These are phyloP conservation scores for Lathyrus aphaca DNA, from an alignment of 306 rosid species.

Conservation along the genomic window DNA sequence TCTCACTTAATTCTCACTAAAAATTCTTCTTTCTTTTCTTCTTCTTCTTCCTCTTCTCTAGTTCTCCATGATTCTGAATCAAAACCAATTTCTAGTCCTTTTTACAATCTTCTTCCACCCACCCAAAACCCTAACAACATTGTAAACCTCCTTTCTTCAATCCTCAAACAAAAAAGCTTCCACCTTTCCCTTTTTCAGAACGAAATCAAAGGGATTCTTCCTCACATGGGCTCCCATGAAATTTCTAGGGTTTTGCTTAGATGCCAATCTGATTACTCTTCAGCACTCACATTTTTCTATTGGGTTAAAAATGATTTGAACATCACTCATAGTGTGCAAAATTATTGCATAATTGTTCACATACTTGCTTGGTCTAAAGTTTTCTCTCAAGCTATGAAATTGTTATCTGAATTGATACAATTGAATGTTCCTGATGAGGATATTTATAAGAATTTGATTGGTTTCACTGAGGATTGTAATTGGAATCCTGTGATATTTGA, in stretches of 20 bases:
- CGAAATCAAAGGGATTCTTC: conserved; percentile 60
- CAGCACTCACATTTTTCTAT: conserved; percentile 69
- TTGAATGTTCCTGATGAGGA: conserved; percentile 46
- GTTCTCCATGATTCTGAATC: conserved; percentile 50
- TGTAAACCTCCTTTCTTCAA: conserved; percentile 65
- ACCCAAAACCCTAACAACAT: conserved; percentile 79
- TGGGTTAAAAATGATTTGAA: conserved; percentile 75
- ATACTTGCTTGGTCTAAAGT: conserved; percentile 66
- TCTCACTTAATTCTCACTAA: conserved; percentile 8
- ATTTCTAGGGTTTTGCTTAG: conserved; percentile 80
- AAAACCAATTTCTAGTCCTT: conserved; percentile 58
- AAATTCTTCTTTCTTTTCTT: conserved; percentile 41
- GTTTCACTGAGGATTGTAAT: conserved; percentile 68
- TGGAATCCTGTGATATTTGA: conserved; percentile 78
- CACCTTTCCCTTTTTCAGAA: conserved; percentile 54
- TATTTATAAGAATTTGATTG: conserved; percentile 53
- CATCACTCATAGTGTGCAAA: conserved; percentile 52
- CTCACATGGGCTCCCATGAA: conserved; percentile 64
- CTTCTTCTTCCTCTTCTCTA: conserved; percentile 50
- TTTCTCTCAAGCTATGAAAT: conserved; percentile 63
- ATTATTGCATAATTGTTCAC: conserved; percentile 66
- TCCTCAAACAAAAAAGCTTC: conserved; percentile 49
- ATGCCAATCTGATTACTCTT: conserved; percentile 69
- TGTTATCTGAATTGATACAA: conserved; percentile 65
- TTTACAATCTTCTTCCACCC: conserved; percentile 75